phyloP scores from a whole-genome alignment of 345 rosid genomes.

The Gossypium rotundifolium region DNA sequence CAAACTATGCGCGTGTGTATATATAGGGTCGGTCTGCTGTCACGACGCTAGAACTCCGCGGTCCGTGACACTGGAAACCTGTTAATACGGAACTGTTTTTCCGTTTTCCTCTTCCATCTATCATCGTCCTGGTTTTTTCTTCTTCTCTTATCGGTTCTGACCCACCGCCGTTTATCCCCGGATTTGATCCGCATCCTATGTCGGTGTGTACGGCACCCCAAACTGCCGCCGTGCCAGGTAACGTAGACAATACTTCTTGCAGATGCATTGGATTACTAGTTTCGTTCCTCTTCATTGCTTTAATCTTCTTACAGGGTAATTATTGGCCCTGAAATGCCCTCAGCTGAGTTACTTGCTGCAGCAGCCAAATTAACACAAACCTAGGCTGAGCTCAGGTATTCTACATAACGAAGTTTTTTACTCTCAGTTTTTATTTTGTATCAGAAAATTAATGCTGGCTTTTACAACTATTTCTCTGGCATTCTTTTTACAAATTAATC shows the following conservation, averaged over 20 bases:
- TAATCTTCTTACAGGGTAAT: slow-evolving; percentile 48
- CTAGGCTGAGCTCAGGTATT: slow-evolving; percentile 76
- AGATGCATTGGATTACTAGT: not conserved
- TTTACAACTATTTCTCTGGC: not conserved
- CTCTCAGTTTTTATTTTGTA: not conserved
- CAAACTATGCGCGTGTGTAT: too few species aligned
- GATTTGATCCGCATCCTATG: too few species aligned
- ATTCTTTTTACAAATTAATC: slow-evolving; percentile 17
- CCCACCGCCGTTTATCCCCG: too few species aligned
- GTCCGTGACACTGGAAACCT: too few species aligned
- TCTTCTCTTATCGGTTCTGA: too few species aligned
- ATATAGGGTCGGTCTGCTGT: too few species aligned
- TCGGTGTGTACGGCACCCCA: too few species aligned
- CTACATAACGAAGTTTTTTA: not conserved
- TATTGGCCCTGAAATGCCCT: slow-evolving; percentile 83
- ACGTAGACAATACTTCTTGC: not conserved
- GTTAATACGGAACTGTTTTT: too few species aligned
- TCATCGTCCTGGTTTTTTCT: too few species aligned
- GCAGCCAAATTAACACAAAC: slow-evolving; percentile 95
- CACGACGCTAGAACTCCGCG: too few species aligned
- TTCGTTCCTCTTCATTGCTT: not conserved
- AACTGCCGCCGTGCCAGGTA: too few species aligned
- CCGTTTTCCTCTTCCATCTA: too few species aligned
- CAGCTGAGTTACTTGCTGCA: slow-evolving; percentile 86
- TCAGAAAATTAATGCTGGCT: slow-evolving; percentile 4